Percentiles rank a stretch among this genome's conserved stretches.
These are phyloP conservation scores for Blastobotrys capitulatus DNA, from an alignment of 1,139 yeast species.

Conservation along the genomic window DNA sequence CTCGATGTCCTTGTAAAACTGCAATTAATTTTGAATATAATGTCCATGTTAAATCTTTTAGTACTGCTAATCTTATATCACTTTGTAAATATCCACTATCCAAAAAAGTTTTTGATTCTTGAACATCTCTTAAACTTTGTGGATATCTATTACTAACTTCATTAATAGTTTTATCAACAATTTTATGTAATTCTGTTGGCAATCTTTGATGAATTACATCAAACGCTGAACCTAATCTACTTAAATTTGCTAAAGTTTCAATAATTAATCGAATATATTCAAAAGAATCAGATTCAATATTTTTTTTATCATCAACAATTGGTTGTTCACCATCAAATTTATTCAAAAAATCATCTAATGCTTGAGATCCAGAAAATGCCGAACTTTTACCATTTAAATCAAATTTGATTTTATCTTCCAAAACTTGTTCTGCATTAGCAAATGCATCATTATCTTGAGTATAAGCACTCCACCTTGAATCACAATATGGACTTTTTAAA, in stretches of 20 bases:
- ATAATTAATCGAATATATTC: constrained; percentile 52
- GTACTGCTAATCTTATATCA: constrained; percentile 51
- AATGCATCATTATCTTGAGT: constrained; percentile 25
- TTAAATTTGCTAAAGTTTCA: constrained; percentile 55
- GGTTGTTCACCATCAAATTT: constrained; percentile 23
- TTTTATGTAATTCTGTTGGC: constrained; percentile 44
- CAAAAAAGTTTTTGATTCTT: constrained; percentile 12
- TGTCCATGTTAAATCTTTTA: constrained; percentile 66
- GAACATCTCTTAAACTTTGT: constrained; percentile 27
- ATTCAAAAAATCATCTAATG: constrained; percentile 42
- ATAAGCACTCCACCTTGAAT: constrained; percentile 32
- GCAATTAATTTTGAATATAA: constrained; percentile 58
- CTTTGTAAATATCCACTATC: constrained; percentile 25
- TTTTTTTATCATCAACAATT: constrained; percentile 27
- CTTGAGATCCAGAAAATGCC: constrained; percentile 22
- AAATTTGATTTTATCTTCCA: constrained; percentile 30
- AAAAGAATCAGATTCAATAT: constrained; percentile 46
- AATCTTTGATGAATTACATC: constrained; percentile 48
- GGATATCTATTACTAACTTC: constrained; percentile 56
- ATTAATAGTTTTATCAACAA: constrained; percentile 58
- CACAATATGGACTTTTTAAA: constrained; percentile 45
- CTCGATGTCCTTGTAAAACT: constrained; percentile 66
- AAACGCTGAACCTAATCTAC: constrained; percentile 57
- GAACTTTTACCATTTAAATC: constrained; percentile 27
- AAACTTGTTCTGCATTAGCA: constrained; percentile 26